Base-by-base conservation (phyloP, 805 yeast species). In the Pichia heedii region DNA sequence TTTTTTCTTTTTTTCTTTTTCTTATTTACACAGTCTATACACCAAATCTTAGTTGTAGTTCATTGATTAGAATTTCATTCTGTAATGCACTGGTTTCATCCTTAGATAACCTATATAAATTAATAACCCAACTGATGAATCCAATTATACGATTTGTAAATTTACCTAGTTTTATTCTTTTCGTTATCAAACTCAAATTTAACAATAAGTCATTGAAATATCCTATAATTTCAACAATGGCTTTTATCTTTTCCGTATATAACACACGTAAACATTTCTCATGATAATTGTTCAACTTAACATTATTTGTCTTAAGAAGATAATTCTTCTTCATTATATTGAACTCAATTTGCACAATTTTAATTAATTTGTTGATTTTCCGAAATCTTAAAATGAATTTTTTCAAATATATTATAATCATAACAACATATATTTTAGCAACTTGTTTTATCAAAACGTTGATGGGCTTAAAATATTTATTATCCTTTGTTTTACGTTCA, bases 151-250 rank as follows among this genome's bases (percentile, higher is more conserved):
- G 51, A 32, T 41, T 47, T 15, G 57, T 13, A 30, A 50, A 12
- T 20, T 43, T 47, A 3, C 63, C 61, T 15, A 61, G 37, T 37
- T 44, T 48, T 18, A 56, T 39, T 9, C 41, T 47, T 11, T 53
- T 49, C 32, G 44, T 49, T 8, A 60, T 49, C 18, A 62, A 44
- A 27, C 52, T 55, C 27, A 61, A 34, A 36, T 59, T 60, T 30
- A 63, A 41, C 1, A 61, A 27, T 9, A 63, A 43, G 37, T 63
- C 67, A 44, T 58, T 58, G 5, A 55, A 34, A 42, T 58, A 60
- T 8, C 64, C 63, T 6, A 56, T 30, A 4, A 61, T 48, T 35
- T 63, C 66, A 19, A 61, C 18, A 2, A 49, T 44, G 5, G 58
- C 50, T 24, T 53, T 54, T 22, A 52, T 39, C 42, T 56, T 56